Base-by-base conservation (phyloP, 2,329 filamentous ascomycete genomes). In the Tothia fuscella region DNA sequence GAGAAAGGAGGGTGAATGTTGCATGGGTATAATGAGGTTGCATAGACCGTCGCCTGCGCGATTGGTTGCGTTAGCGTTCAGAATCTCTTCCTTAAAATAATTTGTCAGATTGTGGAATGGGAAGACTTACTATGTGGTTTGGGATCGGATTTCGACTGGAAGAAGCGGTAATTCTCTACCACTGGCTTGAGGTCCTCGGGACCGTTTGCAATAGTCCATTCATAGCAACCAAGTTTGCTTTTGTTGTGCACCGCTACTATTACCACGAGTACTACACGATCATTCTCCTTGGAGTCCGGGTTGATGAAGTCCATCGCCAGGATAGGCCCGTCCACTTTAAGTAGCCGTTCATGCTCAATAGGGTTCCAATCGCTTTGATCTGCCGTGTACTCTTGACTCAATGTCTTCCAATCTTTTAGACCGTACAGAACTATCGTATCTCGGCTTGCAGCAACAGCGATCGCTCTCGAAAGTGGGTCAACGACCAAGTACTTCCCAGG, bases 261-360 rank as follows among this genome's bases (percentile, higher is more conserved):
- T 7, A 43, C 22, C 21, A 43, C 64, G 3, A 96, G 68, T n/a
- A 93, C 79, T 32, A 93, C 74, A 50, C 79, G 78, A 41, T 78
- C 68, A 7, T 76, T 70, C 46, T 88, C 78, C 41, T 76, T 71
- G 1, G 71, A 61, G 7, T 70, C 69, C 6, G 87, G 83, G 45
- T 82, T 76, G 3, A 98, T 68, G 49, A 96, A 98, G 17, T 87
- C 82, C 68, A 95, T 79, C 50, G 85, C 82, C 51, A 89, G 70
- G 42, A 96, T 84, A n/a, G 79, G 68, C 1, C 84, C 87, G 6
- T 78, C 72, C 6, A 86, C 65, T 7, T 53, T 43, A 21, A 62
- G 45, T 2, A 53, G 51, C 29, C 61, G 52, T 59, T 74, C 70
- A 47, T 68, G 61, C 39, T 68, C 68, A 43, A 93, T 71, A 2